Base-by-base conservation (phyloP, 129 eudicot genomes). In the Centaurea solstitialis region DNA sequence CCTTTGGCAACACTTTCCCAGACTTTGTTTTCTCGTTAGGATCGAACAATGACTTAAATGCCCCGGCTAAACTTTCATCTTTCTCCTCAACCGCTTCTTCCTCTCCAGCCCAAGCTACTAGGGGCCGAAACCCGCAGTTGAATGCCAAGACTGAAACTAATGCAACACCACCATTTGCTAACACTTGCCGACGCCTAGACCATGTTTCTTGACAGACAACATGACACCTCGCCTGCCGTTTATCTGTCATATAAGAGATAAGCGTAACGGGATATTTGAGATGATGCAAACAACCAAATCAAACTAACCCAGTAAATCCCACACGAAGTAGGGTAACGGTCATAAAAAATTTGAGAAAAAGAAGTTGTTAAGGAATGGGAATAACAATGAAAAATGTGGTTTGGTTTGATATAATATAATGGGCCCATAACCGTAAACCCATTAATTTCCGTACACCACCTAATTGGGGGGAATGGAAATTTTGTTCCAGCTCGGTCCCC, bases 11-110 rank as follows among this genome's bases (percentile, higher is more conserved):
- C 50, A 94, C 97, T 83, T 89, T 94, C 21, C 98, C 97, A 0
- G 97, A 80, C 84, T 94, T 94, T 50, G 98, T 92, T 83, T 89
- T 92, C 91, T 94, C 98, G 43, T 92, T 88, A 39, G 98, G 98
- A 82, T 94, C 96, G 74, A 94, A 89, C 33, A 94, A 75, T 6
- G 97, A 87, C 87, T 87, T 90, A 2, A 92, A 24, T 7, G 97
- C 85, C 75, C 91, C 97, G 17, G 87, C 62, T 70, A 94, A 70
- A 28, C 91, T 86, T 64, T 85, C 97, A n/a, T 88, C 97, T 68
- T 88, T 85, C 70, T 81, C 90, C 18, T 22, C 77, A 23, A 43
- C 77, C 6, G 89, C 9, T 65, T 90, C 9, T 65, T 90, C 89
- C 61, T 85, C 91, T 76, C 23, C 82, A 15, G 98, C 97, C 89